Conservation (phyloP, 106 monocot species). For the Phalaenopsis aphrodite region DNA sequence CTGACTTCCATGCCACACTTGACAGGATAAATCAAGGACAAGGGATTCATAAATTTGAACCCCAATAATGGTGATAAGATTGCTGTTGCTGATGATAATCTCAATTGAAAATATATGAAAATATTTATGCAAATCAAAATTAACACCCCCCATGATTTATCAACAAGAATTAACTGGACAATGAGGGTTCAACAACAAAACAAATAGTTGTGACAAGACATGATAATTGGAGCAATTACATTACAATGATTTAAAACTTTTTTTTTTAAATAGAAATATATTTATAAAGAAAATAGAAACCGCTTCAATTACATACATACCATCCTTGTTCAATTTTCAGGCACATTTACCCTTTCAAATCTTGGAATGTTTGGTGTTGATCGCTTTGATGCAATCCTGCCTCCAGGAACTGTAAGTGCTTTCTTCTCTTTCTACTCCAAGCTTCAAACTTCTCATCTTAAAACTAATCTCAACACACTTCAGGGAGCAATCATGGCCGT, state of each 20-base stretch:
- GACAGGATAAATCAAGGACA: too few relatives aligned
- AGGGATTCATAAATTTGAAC: too few relatives aligned
- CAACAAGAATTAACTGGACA: too few relatives aligned
- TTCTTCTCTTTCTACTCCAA: neutral
- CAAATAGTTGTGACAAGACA: too few relatives aligned
- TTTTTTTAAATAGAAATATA: neutral
- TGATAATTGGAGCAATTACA: too few relatives aligned
- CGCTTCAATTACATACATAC: too few relatives aligned
- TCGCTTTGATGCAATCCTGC: constrained; percentile 81
- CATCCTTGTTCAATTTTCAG: constrained; percentile 18
- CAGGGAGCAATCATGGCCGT: constrained; percentile 96
- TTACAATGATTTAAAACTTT: neutral
- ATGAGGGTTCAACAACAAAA: too few relatives aligned
- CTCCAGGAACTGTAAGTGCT: constrained; percentile 69
- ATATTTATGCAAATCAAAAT: neutral
- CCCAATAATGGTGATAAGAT: too few relatives aligned
- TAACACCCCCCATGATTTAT: too few relatives aligned
- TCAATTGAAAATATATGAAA: neutral
- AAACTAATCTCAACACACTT: constrained; percentile 6
- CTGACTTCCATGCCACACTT: too few relatives aligned
- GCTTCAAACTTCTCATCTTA: neutral
- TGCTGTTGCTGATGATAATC: too few relatives aligned
- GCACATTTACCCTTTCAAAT: constrained; percentile 87
- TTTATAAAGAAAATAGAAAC: neutral
- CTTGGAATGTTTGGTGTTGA: constrained; percentile 94